A percentile compares a stretch with the other conserved stretches of the same genome.
phyloP scores from a whole-genome alignment of 164 flowering plant genomes.

The Brasenia schreberi region DNA sequence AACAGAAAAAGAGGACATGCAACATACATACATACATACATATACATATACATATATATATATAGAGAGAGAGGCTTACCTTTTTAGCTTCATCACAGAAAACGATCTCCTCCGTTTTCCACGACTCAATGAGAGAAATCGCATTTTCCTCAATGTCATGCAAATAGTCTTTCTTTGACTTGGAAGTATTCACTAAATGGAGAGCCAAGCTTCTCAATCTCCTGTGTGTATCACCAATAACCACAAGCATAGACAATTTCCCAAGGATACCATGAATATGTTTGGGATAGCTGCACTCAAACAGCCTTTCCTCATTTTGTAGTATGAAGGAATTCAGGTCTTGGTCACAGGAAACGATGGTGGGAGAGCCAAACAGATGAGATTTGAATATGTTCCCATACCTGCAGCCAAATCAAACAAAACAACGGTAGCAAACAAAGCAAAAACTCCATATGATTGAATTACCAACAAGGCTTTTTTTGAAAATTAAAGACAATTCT shows the following conservation, averaged over 20 bases:
- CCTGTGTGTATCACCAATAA: constrained; percentile 53
- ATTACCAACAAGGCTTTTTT: not conserved
- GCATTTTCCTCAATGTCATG: constrained; percentile 27
- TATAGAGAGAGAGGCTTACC: constrained; percentile 15
- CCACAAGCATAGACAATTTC: constrained; percentile 35
- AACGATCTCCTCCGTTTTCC: constrained; percentile 24
- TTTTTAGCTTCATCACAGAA: constrained; percentile 43
- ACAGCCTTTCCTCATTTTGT: constrained; percentile 70
- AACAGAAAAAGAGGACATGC: not conserved
- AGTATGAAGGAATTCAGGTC: constrained; percentile 61
- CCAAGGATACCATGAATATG: constrained; percentile 64
- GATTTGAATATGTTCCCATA: constrained; percentile 71
- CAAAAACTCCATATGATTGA: not conserved
- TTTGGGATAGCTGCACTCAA: constrained; percentile 55
- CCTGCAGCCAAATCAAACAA: constrained; percentile 16
- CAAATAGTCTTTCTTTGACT: constrained; percentile 27
- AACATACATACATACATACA: too few relatives aligned
- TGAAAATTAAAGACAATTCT: not conserved
- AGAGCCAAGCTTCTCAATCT: constrained; percentile 34
- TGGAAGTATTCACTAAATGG: constrained; percentile 25
- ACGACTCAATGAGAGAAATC: constrained; percentile 31
- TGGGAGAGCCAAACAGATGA: constrained; percentile 50
- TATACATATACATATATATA: too few relatives aligned
- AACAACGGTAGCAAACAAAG: not conserved
- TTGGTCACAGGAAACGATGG: constrained; percentile 72